Percentiles rank a stretch among this genome's conserved stretches.
These are phyloP conservation scores for Ceratocystis alfenasii DNA, from an alignment of 2,329 filamentous ascomycete genomes.

Conservation along the genomic window DNA sequence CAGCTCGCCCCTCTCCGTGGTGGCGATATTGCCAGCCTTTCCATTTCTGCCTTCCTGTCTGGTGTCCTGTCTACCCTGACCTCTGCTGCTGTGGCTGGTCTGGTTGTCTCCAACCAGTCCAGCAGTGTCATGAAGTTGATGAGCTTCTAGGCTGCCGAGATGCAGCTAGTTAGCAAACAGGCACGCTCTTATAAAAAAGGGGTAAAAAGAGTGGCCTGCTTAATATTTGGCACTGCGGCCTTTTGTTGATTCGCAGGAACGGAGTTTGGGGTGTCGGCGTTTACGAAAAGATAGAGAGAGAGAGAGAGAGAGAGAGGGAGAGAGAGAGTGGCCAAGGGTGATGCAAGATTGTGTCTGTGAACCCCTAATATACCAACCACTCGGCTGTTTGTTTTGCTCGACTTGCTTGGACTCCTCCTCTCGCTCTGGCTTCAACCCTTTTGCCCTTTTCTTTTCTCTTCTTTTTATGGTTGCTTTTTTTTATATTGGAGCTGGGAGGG, in stretches of 20 bases:
- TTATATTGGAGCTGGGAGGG: too few species aligned
- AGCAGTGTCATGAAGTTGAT: conserved; percentile 19
- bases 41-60: conserved; percentile 63
- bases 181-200: not conserved
- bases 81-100: conserved; percentile 63
- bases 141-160: conserved; percentile 10
- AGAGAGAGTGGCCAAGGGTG: not conserved
- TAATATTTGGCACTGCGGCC: not conserved
- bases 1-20: conserved; percentile 65
- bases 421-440: too few species aligned
- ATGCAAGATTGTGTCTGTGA: not conserved
- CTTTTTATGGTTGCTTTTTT: too few species aligned
- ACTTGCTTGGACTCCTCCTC: not conserved
- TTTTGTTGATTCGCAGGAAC: not conserved
- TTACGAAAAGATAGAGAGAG: not conserved
- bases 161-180: not conserved
- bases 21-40: conserved; percentile 64
- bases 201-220: not conserved
- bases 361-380: conserved; percentile 9
- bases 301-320: not conserved
- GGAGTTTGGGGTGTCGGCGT: conserved; percentile 5
- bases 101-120: conserved; percentile 50
- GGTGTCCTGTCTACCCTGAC: conserved; percentile 70
- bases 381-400: conserved; percentile 1
- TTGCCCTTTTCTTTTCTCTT: too few species aligned